A percentile compares a stretch with the other conserved stretches of the same genome.
phyloP scores from a whole-genome alignment of 805 yeast species.

The Metschnikowia noctiluminum region DNA sequence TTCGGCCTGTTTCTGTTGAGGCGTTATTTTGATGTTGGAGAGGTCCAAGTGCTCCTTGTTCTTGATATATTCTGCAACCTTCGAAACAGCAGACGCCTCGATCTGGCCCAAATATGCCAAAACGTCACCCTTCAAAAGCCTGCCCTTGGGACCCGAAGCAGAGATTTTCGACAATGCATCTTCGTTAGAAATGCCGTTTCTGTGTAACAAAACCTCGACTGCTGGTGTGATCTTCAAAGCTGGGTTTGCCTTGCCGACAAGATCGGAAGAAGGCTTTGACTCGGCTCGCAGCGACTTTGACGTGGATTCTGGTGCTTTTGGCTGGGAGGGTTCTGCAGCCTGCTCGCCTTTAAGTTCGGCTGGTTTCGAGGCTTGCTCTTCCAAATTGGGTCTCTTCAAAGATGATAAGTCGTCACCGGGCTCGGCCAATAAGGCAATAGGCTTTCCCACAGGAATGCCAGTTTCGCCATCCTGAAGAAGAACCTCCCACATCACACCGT shows the following conservation, averaged over 20 bases:
- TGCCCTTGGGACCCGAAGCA: constrained; percentile 88
- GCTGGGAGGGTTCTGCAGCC: background rate
- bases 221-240: constrained; percentile 73
- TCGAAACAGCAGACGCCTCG: constrained; percentile 48
- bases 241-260: constrained; percentile 53
- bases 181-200: constrained; percentile 58
- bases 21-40: constrained; percentile 55
- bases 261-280: constrained; percentile 13
- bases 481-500: constrained; percentile 83
- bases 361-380: constrained; percentile 14
- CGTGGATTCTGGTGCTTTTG: background rate
- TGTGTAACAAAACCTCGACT: constrained; percentile 61
- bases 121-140: constrained; percentile 88
- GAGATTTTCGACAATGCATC: constrained; percentile 71
- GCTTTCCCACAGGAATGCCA: constrained; percentile 78
- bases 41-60: constrained; percentile 65
- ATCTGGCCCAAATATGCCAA: constrained; percentile 78
- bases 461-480: constrained; percentile 67
- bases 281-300: constrained; percentile 2
- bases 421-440: constrained; percentile 88
- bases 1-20: constrained; percentile 21
- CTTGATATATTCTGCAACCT: constrained; percentile 55
- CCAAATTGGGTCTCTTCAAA: constrained; percentile 54
- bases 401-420: constrained; percentile 74
- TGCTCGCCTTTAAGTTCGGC: constrained; percentile 4